Conservation (phyloP, 176 grass and related monocot species). For the Lolium multiflorum region DNA sequence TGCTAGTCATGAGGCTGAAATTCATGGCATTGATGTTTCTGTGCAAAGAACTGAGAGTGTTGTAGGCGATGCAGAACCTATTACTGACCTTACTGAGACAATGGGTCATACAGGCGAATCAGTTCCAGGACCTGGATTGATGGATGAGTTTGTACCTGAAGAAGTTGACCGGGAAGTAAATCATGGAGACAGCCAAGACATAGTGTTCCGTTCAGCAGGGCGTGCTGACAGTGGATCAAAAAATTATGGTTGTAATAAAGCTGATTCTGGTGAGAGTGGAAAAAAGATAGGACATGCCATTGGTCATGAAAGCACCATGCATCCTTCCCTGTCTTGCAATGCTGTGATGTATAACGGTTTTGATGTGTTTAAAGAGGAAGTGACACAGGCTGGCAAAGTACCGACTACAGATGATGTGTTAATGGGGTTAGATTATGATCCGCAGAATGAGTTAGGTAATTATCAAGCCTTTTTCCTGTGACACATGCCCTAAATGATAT, state of each 20-base stretch:
- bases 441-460: constrained; percentile 72
- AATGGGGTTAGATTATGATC: constrained; percentile 63
- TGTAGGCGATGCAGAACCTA: constrained; percentile 87
- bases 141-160: constrained; percentile 83
- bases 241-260: constrained; percentile 79
- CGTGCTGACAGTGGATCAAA: constrained; percentile 96
- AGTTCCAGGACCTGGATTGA: constrained; percentile 79
- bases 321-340: constrained; percentile 95
- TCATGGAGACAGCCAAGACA: constrained; percentile 89
- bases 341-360: constrained; percentile 64
- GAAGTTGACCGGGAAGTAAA: constrained; percentile 68
- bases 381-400: constrained; percentile 72
- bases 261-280: constrained; percentile 94
- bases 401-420: constrained; percentile 47
- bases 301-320: constrained; percentile 63
- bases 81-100: constrained; percentile 87
- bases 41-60: constrained; percentile 82
- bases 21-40: constrained; percentile 89
- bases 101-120: constrained; percentile 98
- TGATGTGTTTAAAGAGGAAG: constrained; percentile 83
- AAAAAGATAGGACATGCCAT: constrained; percentile 71
- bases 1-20: constrained; percentile 96
- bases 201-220: constrained; percentile 74
- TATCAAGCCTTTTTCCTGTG: constrained; percentile 22
- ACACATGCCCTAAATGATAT: constrained; percentile 26